Percentiles rank a stretch among this genome's conserved stretches.
Conservation (phyloP, 2,329 filamentous ascomycete genomes). For the Xylariaceae sp. region DNA sequence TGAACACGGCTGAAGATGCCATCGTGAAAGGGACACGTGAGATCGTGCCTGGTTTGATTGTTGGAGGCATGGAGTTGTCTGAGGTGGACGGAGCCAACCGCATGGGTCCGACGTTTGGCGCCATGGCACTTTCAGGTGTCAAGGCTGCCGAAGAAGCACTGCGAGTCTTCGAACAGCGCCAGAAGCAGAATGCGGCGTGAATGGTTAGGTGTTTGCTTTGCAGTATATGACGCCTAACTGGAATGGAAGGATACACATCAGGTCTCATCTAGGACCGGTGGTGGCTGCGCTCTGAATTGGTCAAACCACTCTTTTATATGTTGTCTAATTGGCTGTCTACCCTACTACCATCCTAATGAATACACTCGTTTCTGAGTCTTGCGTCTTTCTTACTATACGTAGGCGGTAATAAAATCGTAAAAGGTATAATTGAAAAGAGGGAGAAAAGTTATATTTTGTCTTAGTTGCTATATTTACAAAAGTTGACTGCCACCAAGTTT, state of each 20-base stretch:
- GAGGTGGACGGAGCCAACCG: constrained; percentile 91
- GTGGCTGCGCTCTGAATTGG: too few species aligned
- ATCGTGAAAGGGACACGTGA: constrained; percentile 93
- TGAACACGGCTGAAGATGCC: constrained; percentile 89
- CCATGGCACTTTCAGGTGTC: constrained; percentile 85
- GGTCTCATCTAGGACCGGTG: neutral
- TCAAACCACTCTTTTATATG: constrained; percentile 9
- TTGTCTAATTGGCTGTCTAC: neutral
- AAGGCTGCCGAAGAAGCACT: constrained; percentile 91
- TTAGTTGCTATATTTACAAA: too few species aligned
- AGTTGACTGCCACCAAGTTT: too few species aligned
- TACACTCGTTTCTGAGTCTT: constrained; percentile 7
- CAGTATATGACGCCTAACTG: neutral
- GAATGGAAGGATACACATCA: neutral
- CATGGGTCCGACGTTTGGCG: constrained; percentile 71
- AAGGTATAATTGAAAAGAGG: too few species aligned
- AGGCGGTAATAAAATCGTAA: too few species aligned
- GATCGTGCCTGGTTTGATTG: constrained; percentile 84
- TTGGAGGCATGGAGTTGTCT: constrained; percentile 93
- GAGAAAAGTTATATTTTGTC: too few species aligned
- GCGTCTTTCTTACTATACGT: too few species aligned
- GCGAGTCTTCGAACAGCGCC: constrained; percentile 76
- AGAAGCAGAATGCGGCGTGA: constrained; percentile 73
- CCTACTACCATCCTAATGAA: too few species aligned
- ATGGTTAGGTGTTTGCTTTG: neutral